These are phyloP conservation scores for Solanum piurae DNA, from an alignment of 257 asterid genomes.

Conservation along the genomic window DNA sequence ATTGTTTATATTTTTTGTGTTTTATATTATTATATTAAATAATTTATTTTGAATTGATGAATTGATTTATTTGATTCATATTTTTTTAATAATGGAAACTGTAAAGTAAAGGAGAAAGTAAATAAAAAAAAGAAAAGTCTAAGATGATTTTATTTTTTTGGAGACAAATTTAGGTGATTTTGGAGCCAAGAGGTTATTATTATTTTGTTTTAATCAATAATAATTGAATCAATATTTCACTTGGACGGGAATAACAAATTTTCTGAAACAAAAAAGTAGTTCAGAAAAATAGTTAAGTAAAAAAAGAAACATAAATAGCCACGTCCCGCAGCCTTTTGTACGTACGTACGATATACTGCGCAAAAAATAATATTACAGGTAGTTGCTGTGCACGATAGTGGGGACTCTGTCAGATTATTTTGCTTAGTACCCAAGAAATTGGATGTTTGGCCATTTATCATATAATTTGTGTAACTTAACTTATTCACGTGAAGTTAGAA, in stretches of 20 bases:
- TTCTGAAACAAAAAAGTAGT: background rate
- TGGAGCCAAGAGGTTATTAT: too few species aligned
- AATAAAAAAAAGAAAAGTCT: too few species aligned
- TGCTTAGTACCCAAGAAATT: background rate
- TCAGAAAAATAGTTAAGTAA: background rate
- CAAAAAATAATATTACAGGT: background rate
- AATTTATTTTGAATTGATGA: too few species aligned
- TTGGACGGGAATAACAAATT: background rate
- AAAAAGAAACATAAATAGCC: background rate
- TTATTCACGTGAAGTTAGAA: background rate
- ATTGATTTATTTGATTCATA: too few species aligned
- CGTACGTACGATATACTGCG: background rate
- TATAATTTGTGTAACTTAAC: background rate
- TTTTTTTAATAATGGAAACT: too few species aligned
- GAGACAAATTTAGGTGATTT: too few species aligned
- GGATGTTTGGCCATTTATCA: background rate
- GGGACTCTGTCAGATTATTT: background rate
- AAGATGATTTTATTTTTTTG: too few species aligned
- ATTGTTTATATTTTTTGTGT: too few species aligned
- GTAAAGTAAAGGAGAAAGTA: too few species aligned
- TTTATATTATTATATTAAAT: too few species aligned
- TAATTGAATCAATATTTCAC: background rate
- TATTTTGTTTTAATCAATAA: background rate
- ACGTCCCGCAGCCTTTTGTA: background rate
- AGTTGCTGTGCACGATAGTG: background rate